Conservation (phyloP, 495 filamentous ascomycete genomes). For the Monascus purpureus region DNA sequence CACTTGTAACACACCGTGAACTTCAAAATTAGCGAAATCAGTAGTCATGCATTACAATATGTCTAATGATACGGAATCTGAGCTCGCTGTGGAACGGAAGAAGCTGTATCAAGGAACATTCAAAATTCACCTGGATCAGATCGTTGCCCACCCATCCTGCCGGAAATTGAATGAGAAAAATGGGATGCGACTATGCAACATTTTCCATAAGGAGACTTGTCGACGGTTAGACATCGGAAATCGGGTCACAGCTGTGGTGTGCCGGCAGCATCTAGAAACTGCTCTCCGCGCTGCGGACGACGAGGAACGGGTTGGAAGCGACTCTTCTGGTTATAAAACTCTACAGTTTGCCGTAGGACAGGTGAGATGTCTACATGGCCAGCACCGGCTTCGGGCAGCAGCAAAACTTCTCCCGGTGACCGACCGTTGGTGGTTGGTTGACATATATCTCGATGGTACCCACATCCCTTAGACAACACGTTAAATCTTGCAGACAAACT, state of each 20-base stretch:
- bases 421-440: slow-evolving; percentile 23
- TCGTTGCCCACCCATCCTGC: slow-evolving; percentile 6
- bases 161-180: slow-evolving; percentile 9
- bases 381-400: slow-evolving; percentile 18
- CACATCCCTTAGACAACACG: too few relatives aligned
- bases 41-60: slow-evolving; percentile 4
- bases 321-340: background rate
- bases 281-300: background rate
- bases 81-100: slow-evolving; percentile 3
- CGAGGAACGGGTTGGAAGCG: background rate
- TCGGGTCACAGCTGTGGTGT: slow-evolving; percentile 13
- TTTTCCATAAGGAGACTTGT: slow-evolving; percentile 14
- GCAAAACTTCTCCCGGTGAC: slow-evolving; percentile 8
- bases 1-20: too few relatives aligned
- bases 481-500: too few relatives aligned
- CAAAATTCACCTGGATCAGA: slow-evolving; percentile 9
- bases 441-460: slow-evolving; percentile 24
- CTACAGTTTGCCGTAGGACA: slow-evolving; percentile 5
- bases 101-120: slow-evolving; percentile 7
- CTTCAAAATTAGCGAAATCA: too few relatives aligned
- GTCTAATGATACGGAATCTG: slow-evolving; percentile 4
- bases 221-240: slow-evolving; percentile 10
- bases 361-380: slow-evolving; percentile 19
- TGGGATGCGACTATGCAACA: slow-evolving; percentile 9
- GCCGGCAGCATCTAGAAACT: slow-evolving; percentile 6